These are phyloP conservation scores for Microascus cirrosus DNA, from an alignment of 2,329 filamentous ascomycete genomes.

Conservation along the genomic window DNA sequence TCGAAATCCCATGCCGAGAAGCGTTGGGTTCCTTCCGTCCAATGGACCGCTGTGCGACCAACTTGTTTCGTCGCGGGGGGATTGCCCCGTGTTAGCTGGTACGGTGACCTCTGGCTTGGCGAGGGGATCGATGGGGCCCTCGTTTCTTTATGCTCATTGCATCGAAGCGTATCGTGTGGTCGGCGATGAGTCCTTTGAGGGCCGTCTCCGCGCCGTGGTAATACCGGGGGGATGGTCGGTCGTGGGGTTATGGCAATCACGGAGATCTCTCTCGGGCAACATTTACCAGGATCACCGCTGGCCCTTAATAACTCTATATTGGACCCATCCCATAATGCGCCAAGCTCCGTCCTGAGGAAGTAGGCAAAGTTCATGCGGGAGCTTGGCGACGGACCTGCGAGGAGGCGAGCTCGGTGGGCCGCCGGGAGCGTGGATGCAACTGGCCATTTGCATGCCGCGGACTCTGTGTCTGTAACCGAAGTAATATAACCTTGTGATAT, in stretches of 20 bases:
- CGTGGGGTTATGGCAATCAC: neutral
- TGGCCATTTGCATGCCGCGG: neutral
- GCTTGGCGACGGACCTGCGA: neutral
- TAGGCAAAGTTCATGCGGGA: neutral
- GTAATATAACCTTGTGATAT: slow-evolving; percentile 13
- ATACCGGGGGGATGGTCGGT: neutral
- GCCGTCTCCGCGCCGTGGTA: no score
- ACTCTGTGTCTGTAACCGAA: slow-evolving; percentile 8
- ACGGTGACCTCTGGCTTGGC: no score
- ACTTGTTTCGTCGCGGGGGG: neutral
- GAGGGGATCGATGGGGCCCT: no score
- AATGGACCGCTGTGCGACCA: neutral
- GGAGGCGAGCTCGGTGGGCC: neutral
- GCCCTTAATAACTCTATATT: neutral
- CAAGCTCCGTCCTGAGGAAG: neutral
- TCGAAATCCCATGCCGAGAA: neutral
- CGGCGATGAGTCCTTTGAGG: no score
- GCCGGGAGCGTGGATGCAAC: neutral
- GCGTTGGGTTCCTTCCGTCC: neutral
- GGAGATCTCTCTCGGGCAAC: neutral
- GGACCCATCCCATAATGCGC: neutral
- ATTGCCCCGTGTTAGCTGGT: neutral
- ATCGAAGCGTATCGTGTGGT: no score
- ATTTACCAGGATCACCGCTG: neutral
- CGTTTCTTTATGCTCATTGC: no score